Evolutionary conservation across 2,329 filamentous ascomycete genomes (phyloP), one percentile per base, ranked within the genome.

Genomic region (Aspergillus novofumigatus): DNA sequence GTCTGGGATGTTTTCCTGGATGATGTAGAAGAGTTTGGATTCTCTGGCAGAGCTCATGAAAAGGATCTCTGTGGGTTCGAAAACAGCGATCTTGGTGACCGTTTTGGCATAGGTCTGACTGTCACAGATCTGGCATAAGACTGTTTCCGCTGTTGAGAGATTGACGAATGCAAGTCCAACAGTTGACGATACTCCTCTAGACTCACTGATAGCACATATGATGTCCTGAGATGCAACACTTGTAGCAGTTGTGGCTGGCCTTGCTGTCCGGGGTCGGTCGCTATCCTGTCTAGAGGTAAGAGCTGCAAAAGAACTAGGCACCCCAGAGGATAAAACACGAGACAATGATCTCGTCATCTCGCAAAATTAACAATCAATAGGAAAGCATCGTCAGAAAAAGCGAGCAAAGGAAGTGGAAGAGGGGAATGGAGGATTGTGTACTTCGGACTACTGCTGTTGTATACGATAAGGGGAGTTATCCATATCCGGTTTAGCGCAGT

Each of bases 61-160:
- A 1, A 97, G 77, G 51, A 97, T 89, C 61, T 88, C 86, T 1
- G 87, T 89, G 0, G 93, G 92, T 25, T 88, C 84, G 65, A 91
- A 89, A 25, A 96, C 86, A 53, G 85, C 84, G 35, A 97, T 81
- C 70, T 97, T 96, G 73, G 96, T 90, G 29, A 96, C 80, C 0
- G 92, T 96, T 68, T 87, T 88, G 56, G 92, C 87, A 70, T 96
- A 97, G 35, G 92, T 95, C 70, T 96, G 92, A 56, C 88, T 95
- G 72, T 97, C 93, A 68, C 89, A 92, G 62, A 97, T 93, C 68
- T 97, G 91, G 68, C 91, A 95, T 42, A 97, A 81, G 28, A 92
- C 85, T 17, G 86, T 90, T 74, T 96, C 91, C 42, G 89, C 90
- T 2, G 90, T 92, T 45, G 90, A 87, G 3, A 95, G 80, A 67